phyloP scores from a whole-genome alignment of 2,329 filamentous ascomycete genomes.

The Fusarium dimerum region DNA sequence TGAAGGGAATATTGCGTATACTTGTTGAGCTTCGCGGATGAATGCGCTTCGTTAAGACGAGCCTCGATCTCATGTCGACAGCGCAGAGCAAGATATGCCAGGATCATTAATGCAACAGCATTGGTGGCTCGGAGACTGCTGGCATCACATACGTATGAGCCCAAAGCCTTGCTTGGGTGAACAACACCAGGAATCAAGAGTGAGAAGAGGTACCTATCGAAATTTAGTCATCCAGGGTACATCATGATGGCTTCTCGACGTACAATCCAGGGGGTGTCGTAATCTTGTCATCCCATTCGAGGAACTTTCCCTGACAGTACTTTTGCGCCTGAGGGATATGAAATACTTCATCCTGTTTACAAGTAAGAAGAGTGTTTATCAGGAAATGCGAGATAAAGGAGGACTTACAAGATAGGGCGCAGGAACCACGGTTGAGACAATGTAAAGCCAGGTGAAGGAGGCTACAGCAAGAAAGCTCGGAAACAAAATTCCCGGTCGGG shows the following conservation, averaged over 20 bases:
- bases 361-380: slow-evolving; percentile 13
- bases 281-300: slow-evolving; percentile 92
- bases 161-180: slow-evolving; percentile 5
- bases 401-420: slow-evolving; percentile 56
- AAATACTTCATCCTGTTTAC: slow-evolving; percentile 74
- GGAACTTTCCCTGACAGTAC: slow-evolving; percentile 76
- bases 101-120: slow-evolving; percentile 38
- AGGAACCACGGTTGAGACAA: slow-evolving; percentile 40
- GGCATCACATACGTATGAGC: slow-evolving; percentile 28
- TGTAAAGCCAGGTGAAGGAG: slow-evolving; percentile 23
- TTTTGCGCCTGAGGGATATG: slow-evolving; percentile 89
- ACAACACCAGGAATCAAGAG: slow-evolving; percentile 28
- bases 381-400: too few relatives aligned
- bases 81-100: slow-evolving; percentile 48
- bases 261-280: slow-evolving; percentile 91
- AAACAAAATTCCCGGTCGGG: slow-evolving; percentile 5
- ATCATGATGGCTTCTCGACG: slow-evolving; percentile 22
- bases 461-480: slow-evolving; percentile 16
- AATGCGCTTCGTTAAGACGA: slow-evolving; percentile 34
- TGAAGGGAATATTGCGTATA: slow-evolving; percentile 52
- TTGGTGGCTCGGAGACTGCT: slow-evolving; percentile 51
- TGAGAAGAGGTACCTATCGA: slow-evolving; percentile 48
- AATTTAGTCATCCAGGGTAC: slow-evolving; percentile 1
- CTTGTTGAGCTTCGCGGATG: slow-evolving; percentile 10
- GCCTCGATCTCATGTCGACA: slow-evolving; percentile 56